Evolutionary conservation across 495 filamentous ascomycete genomes (phyloP), one percentile per base, ranked within the genome.

Genomic region (Penicillium crystallinum): DNA sequence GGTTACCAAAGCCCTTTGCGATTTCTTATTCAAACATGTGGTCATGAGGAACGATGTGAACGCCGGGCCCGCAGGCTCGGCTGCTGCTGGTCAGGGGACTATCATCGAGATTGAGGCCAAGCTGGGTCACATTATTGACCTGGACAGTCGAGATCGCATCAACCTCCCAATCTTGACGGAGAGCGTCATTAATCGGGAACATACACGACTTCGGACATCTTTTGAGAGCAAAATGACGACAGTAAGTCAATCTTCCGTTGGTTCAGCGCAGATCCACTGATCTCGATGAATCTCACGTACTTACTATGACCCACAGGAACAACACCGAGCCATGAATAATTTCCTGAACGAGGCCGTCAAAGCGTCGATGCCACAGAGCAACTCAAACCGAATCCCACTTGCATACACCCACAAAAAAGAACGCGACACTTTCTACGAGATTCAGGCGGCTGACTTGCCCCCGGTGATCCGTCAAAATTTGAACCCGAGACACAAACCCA

Each of bases 31-130:
- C 59, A 56, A 73, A 37, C 71, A 85, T 53, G 86, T 95, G 25
- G 80, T 92, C 11, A 53, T 73, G 5, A 76, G 81, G 47, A 69
- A 75, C 12, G 78, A 82, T 50, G 71, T 80, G n/a, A 71, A 63
- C 10, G 66, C 71, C 11, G 73, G 64, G 15, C 63, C 70, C 8
- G 67, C 71, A 12, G 77, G 74, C 23, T 69, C 71, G 23, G 76
- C 78, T 53, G 68, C 80, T 4, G 56, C 56, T 8, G 77, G 77
- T 21, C 81, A 85, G 46, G 83, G 81, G 4, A 78, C 87, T n/a
- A 78, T 89, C 49, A 78, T 95, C 34, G 91, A 97, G 67, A 87
- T 97, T 49, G 91, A 97, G 70, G 91, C 90, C 8, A 97, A 96
- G 65, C 66, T 97, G 15, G 92, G 92, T 43, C 83, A 80, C 36